Percentiles rank a stretch among this genome's conserved stretches.
Evolutionary conservation across 2,329 filamentous ascomycete genomes (phyloP).

Genomic region (Moelleriella libera): DNA sequence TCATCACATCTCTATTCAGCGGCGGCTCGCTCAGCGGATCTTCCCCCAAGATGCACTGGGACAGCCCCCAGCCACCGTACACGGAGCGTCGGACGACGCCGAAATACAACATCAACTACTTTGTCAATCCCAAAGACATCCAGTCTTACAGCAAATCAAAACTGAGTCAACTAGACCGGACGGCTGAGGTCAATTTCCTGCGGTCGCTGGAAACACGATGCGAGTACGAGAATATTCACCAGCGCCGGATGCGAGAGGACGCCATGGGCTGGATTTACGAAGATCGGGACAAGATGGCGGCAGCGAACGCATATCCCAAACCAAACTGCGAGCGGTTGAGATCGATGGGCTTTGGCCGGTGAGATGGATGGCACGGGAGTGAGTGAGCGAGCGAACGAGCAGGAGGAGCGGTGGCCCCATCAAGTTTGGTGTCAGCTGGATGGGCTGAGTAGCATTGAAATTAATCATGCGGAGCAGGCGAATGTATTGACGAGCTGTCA

Average conservation of each 20-base stretch:
- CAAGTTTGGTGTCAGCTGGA: too few relatives aligned
- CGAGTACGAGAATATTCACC: conserved; percentile 53
- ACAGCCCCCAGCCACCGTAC: conserved; percentile 53
- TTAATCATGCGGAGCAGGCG: neutral
- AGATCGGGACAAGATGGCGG: conserved; percentile 64
- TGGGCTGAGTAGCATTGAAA: too few relatives aligned
- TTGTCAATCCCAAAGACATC: conserved; percentile 66
- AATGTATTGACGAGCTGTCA: too few relatives aligned
- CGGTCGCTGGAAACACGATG: conserved; percentile 55
- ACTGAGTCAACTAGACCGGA: conserved; percentile 59
- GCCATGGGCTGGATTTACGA: conserved; percentile 81
- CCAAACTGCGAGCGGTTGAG: conserved; percentile 37
- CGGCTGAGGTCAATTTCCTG: conserved; percentile 62
- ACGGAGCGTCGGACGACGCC: conserved; percentile 61
- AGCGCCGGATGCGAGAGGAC: conserved; percentile 56
- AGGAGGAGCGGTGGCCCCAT: neutral
- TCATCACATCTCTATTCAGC: conserved; percentile 69
- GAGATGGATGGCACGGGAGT: neutral
- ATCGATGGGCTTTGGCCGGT: conserved; percentile 19
- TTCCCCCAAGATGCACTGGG: conserved; percentile 63
- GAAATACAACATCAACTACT: conserved; percentile 67
- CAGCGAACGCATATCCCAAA: conserved; percentile 43
- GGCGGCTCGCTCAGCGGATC: conserved; percentile 25
- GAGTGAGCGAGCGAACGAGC: neutral
- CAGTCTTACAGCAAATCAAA: conserved; percentile 54